These are phyloP conservation scores for Aspergillus sp. DNA, from an alignment of 2,329 filamentous ascomycete genomes.

Conservation along the genomic window DNA sequence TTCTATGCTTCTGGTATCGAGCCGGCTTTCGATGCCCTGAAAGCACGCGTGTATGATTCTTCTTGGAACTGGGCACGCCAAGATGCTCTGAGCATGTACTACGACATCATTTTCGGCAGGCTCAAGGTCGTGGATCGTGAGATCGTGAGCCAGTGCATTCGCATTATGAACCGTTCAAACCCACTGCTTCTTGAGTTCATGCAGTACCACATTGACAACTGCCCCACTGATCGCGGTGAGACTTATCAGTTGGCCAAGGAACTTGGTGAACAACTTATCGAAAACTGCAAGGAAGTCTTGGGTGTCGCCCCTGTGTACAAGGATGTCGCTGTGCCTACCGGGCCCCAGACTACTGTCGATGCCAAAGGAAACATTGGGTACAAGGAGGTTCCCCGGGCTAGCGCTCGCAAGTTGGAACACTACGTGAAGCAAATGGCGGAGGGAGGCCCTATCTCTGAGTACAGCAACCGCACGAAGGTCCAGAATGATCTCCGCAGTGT, in stretches of 20 bases:
- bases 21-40: slow-evolving; percentile 88
- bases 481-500: slow-evolving; percentile 93
- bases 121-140: slow-evolving; percentile 92
- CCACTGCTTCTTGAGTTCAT: slow-evolving; percentile 95
- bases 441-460: slow-evolving; percentile 97
- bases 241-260: slow-evolving; percentile 98
- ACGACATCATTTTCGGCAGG: slow-evolving; percentile 96
- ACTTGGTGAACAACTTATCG: slow-evolving; percentile 87
- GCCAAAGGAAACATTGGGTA: slow-evolving; percentile 90
- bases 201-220: slow-evolving; percentile 99
- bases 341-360: slow-evolving; percentile 89
- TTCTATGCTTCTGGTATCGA: slow-evolving; percentile 94
- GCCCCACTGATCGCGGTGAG: slow-evolving; percentile 92
- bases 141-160: slow-evolving; percentile 97
- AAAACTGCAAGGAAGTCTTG: slow-evolving; percentile 95
- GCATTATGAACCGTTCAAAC: slow-evolving; percentile 99
- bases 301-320: slow-evolving; percentile 86
- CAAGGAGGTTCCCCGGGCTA: slow-evolving; percentile 79
- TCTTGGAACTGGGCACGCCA: slow-evolving; percentile 99
- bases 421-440: slow-evolving; percentile 99
- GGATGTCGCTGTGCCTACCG: slow-evolving; percentile 89
- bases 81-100: slow-evolving; percentile 97
- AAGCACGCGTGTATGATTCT: slow-evolving; percentile 95
- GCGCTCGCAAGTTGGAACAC: slow-evolving; percentile 94
- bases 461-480: slow-evolving; percentile 96